Percentiles rank a stretch among this genome's conserved stretches.
phyloP scores from a whole-genome alignment of 176 grass and related monocot species.

The Themeda triandra region DNA sequence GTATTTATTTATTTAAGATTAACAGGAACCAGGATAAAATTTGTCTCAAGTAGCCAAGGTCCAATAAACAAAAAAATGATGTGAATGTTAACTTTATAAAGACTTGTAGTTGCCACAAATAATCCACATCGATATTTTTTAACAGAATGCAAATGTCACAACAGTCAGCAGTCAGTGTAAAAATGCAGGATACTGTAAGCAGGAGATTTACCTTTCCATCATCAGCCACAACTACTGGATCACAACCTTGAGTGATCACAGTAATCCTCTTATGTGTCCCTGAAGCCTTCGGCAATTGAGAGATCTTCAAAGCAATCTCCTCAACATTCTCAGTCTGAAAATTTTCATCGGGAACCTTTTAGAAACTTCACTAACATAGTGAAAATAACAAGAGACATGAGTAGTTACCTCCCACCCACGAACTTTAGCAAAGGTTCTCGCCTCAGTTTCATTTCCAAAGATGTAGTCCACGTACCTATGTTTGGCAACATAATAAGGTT shows the following conservation, averaged over 20 bases:
- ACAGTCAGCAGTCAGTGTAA: not conserved
- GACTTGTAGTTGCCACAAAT: not conserved
- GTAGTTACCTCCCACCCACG: conserved; percentile 59
- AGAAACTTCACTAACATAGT: not conserved
- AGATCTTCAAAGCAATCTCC: conserved; percentile 80
- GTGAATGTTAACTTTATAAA: not conserved
- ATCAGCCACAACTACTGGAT: conserved; percentile 70
- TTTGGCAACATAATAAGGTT: not conserved
- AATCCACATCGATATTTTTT: not conserved
- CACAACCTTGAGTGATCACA: conserved; percentile 82
- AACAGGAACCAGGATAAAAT: not conserved
- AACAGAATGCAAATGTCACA: not conserved
- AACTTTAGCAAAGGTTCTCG: conserved; percentile 71
- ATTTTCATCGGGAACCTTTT: conserved; percentile 9
- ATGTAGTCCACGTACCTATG: conserved; percentile 63
- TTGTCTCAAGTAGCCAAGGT: not conserved
- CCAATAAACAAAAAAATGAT: not conserved
- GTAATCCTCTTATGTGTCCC: conserved; percentile 59
- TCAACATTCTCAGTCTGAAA: conserved; percentile 72
- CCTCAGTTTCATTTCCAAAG: conserved; percentile 91
- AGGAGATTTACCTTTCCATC: conserved; percentile 64
- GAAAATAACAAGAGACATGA: not conserved
- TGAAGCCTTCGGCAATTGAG: conserved; percentile 63
- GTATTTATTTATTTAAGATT: conserved; percentile 17
- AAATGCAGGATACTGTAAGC: not conserved